phyloP scores from a whole-genome alignment of 2,329 filamentous ascomycete genomes.

The Periglandula ipomoeae region DNA sequence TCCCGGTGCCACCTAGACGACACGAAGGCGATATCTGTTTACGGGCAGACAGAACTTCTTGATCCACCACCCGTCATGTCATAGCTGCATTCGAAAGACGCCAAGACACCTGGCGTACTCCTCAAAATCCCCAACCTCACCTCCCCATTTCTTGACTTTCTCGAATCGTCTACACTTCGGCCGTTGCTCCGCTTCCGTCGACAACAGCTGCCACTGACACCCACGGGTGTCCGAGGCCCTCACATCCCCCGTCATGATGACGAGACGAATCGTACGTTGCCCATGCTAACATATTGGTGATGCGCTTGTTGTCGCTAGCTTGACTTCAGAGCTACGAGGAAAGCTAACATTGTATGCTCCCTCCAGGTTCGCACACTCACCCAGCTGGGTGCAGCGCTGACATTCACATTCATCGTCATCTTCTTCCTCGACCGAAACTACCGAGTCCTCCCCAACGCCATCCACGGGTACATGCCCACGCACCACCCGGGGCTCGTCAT shows the following conservation, averaged over 20 bases:
- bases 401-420: conserved; percentile 60
- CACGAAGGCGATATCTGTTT: neutral
- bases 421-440: conserved; percentile 85
- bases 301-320: neutral
- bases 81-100: neutral
- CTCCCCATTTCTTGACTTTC: neutral
- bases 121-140: neutral
- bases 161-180: neutral
- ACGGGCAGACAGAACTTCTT: neutral
- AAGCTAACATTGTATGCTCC: neutral
- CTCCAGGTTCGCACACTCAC: conserved; percentile 56
- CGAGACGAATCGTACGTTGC: conserved; percentile 27
- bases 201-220: neutral
- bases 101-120: conserved; percentile 1
- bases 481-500: conserved; percentile 79
- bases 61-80: conserved; percentile 3
- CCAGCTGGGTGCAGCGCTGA: conserved; percentile 60
- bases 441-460: conserved; percentile 71
- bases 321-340: neutral
- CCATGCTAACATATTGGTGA: neutral
- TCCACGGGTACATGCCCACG: conserved; percentile 79
- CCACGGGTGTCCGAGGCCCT: conserved; percentile 1
- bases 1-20: neutral
- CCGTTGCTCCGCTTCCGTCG: neutral
- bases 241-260: conserved; percentile 17